Conservation (phyloP, 1,139 yeast genomes). For the Barnettozyma hawaiiensis region DNA sequence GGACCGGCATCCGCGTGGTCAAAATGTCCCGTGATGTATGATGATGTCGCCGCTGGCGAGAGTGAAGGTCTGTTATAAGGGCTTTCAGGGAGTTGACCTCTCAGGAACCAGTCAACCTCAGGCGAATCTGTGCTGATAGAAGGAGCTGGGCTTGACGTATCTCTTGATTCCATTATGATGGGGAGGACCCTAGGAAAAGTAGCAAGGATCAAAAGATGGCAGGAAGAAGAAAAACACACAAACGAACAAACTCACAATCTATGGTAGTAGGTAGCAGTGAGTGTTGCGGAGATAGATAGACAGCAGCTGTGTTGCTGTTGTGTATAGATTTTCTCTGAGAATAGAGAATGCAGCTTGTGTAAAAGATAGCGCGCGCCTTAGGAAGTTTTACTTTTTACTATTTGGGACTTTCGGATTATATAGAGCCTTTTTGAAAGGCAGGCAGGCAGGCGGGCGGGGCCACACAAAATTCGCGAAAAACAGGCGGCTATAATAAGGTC, state of each 20-base stretch:
- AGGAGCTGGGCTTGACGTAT: background rate
- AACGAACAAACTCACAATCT: background rate
- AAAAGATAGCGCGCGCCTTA: no score
- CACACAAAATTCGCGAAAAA: no score
- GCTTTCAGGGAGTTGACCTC: conserved; percentile 29
- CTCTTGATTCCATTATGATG: background rate
- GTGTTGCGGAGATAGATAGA: background rate
- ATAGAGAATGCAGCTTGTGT: no score
- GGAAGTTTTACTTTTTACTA: no score
- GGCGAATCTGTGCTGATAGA: background rate
- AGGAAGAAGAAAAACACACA: no score
- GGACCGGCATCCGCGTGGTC: no score
- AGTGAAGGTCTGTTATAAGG: conserved; percentile 8
- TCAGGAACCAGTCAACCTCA: conserved; percentile 43
- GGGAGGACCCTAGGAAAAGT: background rate
- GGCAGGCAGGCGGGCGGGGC: no score
- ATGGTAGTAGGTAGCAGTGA: background rate
- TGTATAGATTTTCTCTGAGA: no score
- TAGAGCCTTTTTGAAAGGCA: no score
- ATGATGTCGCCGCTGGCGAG: conserved; percentile 1
- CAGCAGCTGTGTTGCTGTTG: no score
- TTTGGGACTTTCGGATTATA: no score
- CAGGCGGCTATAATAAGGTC: no score
- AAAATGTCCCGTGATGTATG: background rate
- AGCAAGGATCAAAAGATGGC: background rate